A percentile compares a stretch with the other conserved stretches of the same genome.
phyloP scores from a whole-genome alignment of 306 rosid genomes.

The Cicer pinnatifidum region DNA sequence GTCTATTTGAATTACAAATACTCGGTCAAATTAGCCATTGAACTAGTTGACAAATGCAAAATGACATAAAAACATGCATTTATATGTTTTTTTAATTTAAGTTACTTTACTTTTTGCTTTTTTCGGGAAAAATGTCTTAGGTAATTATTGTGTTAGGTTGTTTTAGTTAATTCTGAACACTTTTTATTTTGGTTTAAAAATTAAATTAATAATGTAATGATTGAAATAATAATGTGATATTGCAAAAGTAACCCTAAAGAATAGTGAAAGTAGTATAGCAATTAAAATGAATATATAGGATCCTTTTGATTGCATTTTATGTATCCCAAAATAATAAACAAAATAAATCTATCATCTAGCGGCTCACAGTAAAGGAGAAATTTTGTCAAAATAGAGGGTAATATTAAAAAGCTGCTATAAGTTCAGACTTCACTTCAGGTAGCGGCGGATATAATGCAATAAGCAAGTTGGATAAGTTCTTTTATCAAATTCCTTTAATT shows the following conservation, averaged over 20 bases:
- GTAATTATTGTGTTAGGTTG: no score
- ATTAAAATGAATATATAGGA: no score
- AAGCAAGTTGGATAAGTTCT: neutral
- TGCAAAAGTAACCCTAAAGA: neutral
- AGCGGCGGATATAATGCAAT: neutral
- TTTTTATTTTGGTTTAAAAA: neutral
- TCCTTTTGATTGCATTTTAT: conserved; percentile 4
- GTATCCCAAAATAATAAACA: neutral
- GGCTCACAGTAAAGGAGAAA: neutral
- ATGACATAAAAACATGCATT: neutral
- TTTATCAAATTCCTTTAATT: neutral
- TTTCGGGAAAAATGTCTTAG: no score
- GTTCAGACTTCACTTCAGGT: neutral
- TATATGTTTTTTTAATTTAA: neutral
- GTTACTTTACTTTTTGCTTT: no score
- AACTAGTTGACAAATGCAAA: conserved; percentile 6
- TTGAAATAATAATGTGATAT: neutral
- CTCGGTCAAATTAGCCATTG: neutral
- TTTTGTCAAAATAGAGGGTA: neutral
- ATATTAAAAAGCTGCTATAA: neutral
- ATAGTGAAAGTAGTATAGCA: no score
- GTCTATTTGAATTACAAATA: neutral
- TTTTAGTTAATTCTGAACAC: neutral
- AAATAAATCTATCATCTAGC: neutral
- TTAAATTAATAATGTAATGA: neutral